Evolutionary conservation across 83 land plant genomes (phyloP).

Genomic region (Picea engelmannii): DNA sequence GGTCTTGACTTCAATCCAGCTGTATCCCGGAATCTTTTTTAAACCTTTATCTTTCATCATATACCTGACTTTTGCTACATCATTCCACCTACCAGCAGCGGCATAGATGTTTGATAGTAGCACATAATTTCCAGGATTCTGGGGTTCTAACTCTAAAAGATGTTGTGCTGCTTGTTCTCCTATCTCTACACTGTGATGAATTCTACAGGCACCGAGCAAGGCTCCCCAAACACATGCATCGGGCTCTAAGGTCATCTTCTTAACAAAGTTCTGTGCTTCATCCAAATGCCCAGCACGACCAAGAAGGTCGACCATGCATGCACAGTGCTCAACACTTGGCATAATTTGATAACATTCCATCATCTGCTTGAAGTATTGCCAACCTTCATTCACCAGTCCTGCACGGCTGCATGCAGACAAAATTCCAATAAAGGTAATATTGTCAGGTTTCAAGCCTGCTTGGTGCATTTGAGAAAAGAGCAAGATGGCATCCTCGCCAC

Average conservation of each 20-base stretch:
- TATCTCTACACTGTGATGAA: background rate
- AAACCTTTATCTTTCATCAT: background rate
- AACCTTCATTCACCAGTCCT: conserved; percentile 3
- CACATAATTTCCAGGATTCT: conserved; percentile 1
- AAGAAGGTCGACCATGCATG: background rate
- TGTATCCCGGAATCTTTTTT: conserved; percentile 14
- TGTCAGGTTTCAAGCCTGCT: background rate
- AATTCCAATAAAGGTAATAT: background rate
- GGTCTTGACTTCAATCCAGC: conserved; percentile 15
- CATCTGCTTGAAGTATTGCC: background rate
- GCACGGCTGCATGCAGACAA: conserved; percentile 4
- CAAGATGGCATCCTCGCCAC: background rate
- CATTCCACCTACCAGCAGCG: background rate
- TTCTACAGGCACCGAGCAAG: conserved; percentile 5
- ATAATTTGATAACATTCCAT: background rate
- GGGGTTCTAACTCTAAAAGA: background rate
- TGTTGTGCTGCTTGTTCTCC: background rate
- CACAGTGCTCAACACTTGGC: conserved; percentile 3
- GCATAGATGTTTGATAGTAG: background rate
- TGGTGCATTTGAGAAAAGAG: background rate
- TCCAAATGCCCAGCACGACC: background rate
- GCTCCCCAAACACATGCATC: conserved; percentile 1
- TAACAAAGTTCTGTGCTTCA: background rate
- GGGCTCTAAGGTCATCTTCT: background rate
- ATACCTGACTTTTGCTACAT: background rate